Evolutionary conservation across 2,329 filamentous ascomycete genomes (phyloP), one percentile per base, ranked within the genome.

Genomic region (Hymenoscyphus infarciens): DNA sequence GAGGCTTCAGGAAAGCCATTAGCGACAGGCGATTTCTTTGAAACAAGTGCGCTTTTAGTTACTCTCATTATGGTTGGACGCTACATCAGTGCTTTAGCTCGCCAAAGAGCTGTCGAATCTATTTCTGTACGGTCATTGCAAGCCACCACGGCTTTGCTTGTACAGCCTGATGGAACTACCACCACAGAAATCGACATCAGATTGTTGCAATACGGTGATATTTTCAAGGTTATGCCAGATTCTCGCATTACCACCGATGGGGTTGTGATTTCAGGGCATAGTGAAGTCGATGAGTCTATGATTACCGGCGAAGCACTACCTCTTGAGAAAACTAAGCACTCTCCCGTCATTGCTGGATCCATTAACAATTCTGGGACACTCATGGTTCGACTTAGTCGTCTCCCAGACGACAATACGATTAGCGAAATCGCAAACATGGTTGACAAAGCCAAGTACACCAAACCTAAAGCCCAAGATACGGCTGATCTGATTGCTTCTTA

Each of bases 231-330:
- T 2, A 68, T 77, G 0, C 87, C 89, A 0, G 83, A 92, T 22
- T 75, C 77, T 0, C 72, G 71, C 0, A 78, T 92, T 3, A 82
- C 85, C 0, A 93, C 90, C 0, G 91, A 95, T 67, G 91, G 90
- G 0, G 82, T 79, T 0, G 82, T 94, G 0, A 64, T 87, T 0
- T 75, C 76, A 1, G 90, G 90, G 0, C 77, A 76, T 0, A 87
- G 84, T 0, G 89, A 91, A 63, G 80, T 92, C 0, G 83, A 94
- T 69, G 91, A 94, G 72, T 90, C 89, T 0, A 90, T 91, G 85
- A 75, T 94, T 8, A 94, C 90, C 0, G 90, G 90, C 0, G 91
- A 95, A 71, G 80, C 83, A 0, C 74, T 75, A 0, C 85, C 84
- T 0, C 81, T 91, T 0, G 78, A 79, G 4, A 93, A 93, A 71